These are phyloP conservation scores for Cynara cardunculus DNA, from an alignment of 129 eudicot species.

Conservation along the genomic window DNA sequence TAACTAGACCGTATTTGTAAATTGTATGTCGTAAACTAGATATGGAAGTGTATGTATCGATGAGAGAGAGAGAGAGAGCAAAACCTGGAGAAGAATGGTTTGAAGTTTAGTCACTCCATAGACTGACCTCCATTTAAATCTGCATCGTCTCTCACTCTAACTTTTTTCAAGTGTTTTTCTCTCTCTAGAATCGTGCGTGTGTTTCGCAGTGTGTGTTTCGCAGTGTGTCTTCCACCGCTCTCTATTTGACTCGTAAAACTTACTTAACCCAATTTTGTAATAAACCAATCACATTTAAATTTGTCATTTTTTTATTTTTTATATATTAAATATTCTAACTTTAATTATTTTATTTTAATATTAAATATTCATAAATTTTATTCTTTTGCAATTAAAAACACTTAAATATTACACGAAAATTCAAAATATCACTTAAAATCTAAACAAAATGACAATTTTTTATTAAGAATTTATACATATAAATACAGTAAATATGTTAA, in stretches of 20 bases:
- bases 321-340: too few species aligned
- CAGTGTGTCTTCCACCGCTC: not conserved
- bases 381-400: too few species aligned
- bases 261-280: too few species aligned
- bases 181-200: slow-evolving; percentile 33
- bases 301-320: too few species aligned
- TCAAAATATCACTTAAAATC: too few species aligned
- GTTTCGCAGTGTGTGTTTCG: slow-evolving; percentile 24
- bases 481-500: too few species aligned
- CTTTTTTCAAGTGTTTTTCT: slow-evolving; percentile 34
- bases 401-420: too few species aligned
- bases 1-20: not conserved
- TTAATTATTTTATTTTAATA: too few species aligned
- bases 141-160: slow-evolving; percentile 27
- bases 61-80: slow-evolving; percentile 7
- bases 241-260: not conserved
- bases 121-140: slow-evolving; percentile 31
- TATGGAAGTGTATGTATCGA: not conserved
- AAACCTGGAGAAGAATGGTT: slow-evolving; percentile 15
- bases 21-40: slow-evolving; percentile 12
- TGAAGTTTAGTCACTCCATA: slow-evolving; percentile 21
- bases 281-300: too few species aligned
- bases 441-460: too few species aligned
- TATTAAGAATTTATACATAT: too few species aligned
- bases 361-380: too few species aligned